Evolutionary conservation across 176 grass and related monocot genomes (phyloP).

Genomic region (Otatea glauca): DNA sequence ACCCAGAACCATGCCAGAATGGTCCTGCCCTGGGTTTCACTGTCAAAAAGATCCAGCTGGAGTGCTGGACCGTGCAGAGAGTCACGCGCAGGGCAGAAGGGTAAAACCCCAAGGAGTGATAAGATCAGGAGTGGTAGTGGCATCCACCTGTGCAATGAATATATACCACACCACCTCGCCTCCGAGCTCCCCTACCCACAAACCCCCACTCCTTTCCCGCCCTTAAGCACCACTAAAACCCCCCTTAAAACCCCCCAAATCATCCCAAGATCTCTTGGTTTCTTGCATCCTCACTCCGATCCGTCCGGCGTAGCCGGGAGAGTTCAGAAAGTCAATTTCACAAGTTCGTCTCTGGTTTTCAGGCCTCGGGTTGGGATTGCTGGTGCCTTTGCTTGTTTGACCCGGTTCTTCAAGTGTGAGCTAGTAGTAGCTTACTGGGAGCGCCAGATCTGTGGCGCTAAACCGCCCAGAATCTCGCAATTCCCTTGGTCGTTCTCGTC

Average conservation of each 20-base stretch:
- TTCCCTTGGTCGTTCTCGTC: neutral
- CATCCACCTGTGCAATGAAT: constrained; percentile 47
- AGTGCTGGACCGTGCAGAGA: constrained; percentile 1
- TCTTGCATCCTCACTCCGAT: neutral
- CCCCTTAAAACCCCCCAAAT: constrained; percentile 34
- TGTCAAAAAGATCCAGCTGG: constrained; percentile 41
- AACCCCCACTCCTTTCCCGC: constrained; percentile 20
- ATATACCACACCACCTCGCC: neutral
- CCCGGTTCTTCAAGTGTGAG: constrained; percentile 43
- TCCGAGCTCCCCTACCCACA: neutral
- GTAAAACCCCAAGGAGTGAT: constrained; percentile 35
- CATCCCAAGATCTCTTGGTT: neutral
- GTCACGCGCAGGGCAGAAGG: constrained; percentile 2
- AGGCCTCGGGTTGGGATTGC: constrained; percentile 13
- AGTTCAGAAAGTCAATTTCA: neutral
- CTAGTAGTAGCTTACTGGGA: constrained; percentile 5
- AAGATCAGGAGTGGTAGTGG: constrained; percentile 44
- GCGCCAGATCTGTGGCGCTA: constrained; percentile 17
- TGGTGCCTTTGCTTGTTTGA: constrained; percentile 38
- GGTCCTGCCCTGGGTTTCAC: neutral
- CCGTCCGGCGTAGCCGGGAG: neutral
- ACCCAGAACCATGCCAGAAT: neutral
- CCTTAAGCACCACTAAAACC: constrained; percentile 34
- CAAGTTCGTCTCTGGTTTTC: constrained; percentile 1
- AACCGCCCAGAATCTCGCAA: neutral